Evolutionary conservation across 169 alveolate species (phyloP).

Genomic region (Plasmodium gaboni): DNA sequence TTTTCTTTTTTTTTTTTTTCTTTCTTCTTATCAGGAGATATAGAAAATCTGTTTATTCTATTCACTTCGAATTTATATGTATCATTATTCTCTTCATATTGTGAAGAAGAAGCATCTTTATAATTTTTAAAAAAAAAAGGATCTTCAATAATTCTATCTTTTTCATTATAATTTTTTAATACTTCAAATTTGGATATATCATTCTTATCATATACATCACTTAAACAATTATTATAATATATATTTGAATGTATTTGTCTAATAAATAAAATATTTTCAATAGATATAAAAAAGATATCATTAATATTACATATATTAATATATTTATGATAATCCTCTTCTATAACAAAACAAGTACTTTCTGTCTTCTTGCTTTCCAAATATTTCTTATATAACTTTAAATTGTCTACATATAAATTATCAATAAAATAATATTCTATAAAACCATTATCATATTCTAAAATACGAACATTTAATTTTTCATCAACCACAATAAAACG

Average conservation of each 20-base stretch:
- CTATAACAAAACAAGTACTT: neutral
- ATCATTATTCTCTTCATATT: neutral
- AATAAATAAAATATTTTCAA: slow-evolving; percentile 50
- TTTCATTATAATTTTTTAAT: slow-evolving; percentile 8
- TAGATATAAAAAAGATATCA: slow-evolving; percentile 15
- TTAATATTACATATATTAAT: slow-evolving; percentile 30
- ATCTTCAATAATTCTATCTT: neutral
- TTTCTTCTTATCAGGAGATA: slow-evolving; percentile 12
- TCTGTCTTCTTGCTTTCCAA: neutral
- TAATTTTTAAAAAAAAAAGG: neutral
- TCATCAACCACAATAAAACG: slow-evolving; percentile 47
- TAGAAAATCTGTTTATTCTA: neutral
- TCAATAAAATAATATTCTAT: slow-evolving; percentile 38
- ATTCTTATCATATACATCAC: neutral
- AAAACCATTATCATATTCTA: slow-evolving; percentile 30
- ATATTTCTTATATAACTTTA: slow-evolving; percentile 8
- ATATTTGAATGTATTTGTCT: neutral
- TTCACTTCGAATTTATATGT: neutral
- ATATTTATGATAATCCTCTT: slow-evolving; percentile 9
- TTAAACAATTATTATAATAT: slow-evolving; percentile 12
- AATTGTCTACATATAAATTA: slow-evolving; percentile 19
- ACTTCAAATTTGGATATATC: neutral
- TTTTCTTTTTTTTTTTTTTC: neutral
- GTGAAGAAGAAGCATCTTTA: neutral
- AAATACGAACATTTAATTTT: slow-evolving; percentile 44